Percentiles rank a stretch among this genome's conserved stretches.
These are phyloP conservation scores for Paecilomyces sp. DNA, from an alignment of 2,329 filamentous ascomycete species.

Conservation along the genomic window DNA sequence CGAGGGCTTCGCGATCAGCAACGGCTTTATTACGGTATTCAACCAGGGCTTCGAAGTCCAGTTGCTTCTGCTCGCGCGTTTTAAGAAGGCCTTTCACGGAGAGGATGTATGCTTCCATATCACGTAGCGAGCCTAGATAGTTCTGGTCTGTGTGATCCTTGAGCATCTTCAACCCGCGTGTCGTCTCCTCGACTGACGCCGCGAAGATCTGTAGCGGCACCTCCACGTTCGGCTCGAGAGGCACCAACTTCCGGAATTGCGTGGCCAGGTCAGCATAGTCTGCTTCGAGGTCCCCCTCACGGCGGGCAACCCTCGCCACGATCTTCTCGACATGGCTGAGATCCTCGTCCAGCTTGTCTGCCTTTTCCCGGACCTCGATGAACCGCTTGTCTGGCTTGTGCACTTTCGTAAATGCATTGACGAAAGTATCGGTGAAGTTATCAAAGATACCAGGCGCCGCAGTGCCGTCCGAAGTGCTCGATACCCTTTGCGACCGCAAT, in stretches of 20 bases:
- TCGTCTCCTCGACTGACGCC: constrained; percentile 75
- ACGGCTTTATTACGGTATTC: constrained; percentile 93
- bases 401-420: constrained; percentile 95
- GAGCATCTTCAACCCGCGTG: constrained; percentile 67
- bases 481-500: constrained; percentile 60
- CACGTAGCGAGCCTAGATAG: constrained; percentile 83
- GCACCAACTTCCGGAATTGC: constrained; percentile 90
- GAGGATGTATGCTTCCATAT: constrained; percentile 93
- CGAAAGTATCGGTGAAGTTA: constrained; percentile 89
- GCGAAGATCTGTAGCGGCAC: constrained; percentile 78
- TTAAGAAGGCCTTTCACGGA: constrained; percentile 83
- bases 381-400: constrained; percentile 94
- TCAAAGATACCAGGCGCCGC: constrained; percentile 69
- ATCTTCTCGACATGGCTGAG: constrained; percentile 90
- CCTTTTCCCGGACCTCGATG: constrained; percentile 85
- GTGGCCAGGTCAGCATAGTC: constrained; percentile 86
- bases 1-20: constrained; percentile 73
- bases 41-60: constrained; percentile 92
- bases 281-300: constrained; percentile 77
- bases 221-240: constrained; percentile 81
- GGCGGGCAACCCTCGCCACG: constrained; percentile 79
- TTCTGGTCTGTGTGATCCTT: constrained; percentile 92
- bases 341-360: constrained; percentile 91
- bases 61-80: constrained; percentile 91
- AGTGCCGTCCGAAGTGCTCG: constrained; percentile 38